A percentile compares a stretch with the other conserved stretches of the same genome.
Conservation (phyloP, 2,329 filamentous ascomycete genomes). For the Penicillium sp. region DNA sequence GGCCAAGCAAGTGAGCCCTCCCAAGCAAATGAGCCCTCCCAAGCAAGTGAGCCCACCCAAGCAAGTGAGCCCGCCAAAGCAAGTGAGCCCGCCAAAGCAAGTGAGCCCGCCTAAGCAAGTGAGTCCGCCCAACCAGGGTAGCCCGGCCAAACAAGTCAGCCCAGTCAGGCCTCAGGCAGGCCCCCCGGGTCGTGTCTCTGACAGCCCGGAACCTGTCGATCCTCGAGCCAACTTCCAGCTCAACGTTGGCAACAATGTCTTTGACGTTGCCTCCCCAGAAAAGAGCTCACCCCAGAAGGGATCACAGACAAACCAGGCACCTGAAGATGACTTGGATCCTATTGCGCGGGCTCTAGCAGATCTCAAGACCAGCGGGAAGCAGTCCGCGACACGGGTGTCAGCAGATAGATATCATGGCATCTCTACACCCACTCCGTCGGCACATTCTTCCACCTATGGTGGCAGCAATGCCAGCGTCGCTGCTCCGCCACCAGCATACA, state of each 20-base stretch:
- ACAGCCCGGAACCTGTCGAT: constrained; percentile 82
- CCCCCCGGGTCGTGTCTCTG: constrained; percentile 27
- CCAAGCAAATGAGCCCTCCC: constrained; percentile 10
- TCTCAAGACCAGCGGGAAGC: constrained; percentile 81
- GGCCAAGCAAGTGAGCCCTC: constrained; percentile 9
- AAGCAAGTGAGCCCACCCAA: constrained; percentile 22
- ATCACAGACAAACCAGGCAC: constrained; percentile 37
- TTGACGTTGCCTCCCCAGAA: constrained; percentile 81
- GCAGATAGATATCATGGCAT: constrained; percentile 96
- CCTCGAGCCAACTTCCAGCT: constrained; percentile 89
- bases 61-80: constrained; percentile 24
- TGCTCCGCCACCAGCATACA: constrained; percentile 86
- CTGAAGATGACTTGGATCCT: constrained; percentile 70
- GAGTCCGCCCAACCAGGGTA: constrained; percentile 39
- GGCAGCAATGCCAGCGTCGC: constrained; percentile 46
- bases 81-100: constrained; percentile 41
- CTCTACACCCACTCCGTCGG: constrained; percentile 66
- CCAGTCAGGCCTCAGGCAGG: constrained; percentile 42
- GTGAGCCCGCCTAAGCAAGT: constrained; percentile 37
- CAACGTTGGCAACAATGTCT: constrained; percentile 93
- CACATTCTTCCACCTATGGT: constrained; percentile 37
- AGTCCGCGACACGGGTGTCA: constrained; percentile 78
- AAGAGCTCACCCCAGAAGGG: constrained; percentile 49
- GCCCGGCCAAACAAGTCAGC: constrained; percentile 40
- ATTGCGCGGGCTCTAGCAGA: constrained; percentile 91